Base-by-base conservation (phyloP, 768 basidiomycete genomes). In the Pholiota molesta region DNA sequence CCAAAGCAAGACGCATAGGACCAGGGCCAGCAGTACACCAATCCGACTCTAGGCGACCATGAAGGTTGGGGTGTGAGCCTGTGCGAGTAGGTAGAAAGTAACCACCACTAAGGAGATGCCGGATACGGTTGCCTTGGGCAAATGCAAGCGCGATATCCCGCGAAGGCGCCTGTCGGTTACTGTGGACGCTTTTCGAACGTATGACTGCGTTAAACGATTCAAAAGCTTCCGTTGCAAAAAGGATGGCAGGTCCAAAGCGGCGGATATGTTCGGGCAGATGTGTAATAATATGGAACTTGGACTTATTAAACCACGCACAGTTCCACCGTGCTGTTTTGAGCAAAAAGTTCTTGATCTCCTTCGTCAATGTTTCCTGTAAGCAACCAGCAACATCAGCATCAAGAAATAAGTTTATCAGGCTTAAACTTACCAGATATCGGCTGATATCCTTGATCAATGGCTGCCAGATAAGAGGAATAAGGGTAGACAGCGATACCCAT, bases 171-270 rank as follows among this genome's bases (percentile, higher is more conserved):
- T 71, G 71, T 6, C 70, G 65, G 60, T 80, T 80, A 6, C 69
- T 72, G 55, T 78, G 72, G 5, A 79, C 62, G 59, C 74, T 74
- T 29, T 70, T 62, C 0, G 64, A 66, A 2, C 73, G 69, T 26
- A 80, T 75, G 17, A 78, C 65, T 0, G 71, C 70, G 65, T 79
- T 79, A 68, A 74, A 83, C 2, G 77, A 78, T 65, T 83, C 77
- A 61, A 79, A 82, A 0, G 57, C 61, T 52, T 83, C 79, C 0
- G 78, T 82, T 0, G 80, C 76, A 72, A 80, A 81, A 0, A 79
- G 67, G 10, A 79, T 77, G 0, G 78, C 78, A 26, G 77, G 81
- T 0, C 78, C 80, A 71, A 81, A 81, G 0, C 72, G 65, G 29
- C 69, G 56, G 40, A 82, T 76, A 58, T 81, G 75, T 0, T 62